Evolutionary conservation across 768 basidiomycete genomes (phyloP).

Genomic region (Lactarius indigo): DNA sequence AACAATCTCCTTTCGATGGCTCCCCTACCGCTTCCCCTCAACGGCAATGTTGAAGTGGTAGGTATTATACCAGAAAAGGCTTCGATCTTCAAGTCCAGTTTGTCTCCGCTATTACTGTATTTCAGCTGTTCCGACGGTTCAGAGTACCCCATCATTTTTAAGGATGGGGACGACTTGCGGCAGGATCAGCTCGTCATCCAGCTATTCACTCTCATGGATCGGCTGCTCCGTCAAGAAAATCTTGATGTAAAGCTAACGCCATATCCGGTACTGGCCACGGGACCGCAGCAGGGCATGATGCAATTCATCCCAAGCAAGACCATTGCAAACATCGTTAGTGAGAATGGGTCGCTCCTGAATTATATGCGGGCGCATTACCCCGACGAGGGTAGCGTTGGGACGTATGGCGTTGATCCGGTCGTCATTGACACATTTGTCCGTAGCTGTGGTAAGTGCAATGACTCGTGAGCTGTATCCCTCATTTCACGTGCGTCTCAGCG

Average conservation of each 20-base stretch:
- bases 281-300: conserved; percentile 88
- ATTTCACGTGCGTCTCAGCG: conserved; percentile 47
- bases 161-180: conserved; percentile 97
- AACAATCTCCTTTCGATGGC: conserved; percentile 76
- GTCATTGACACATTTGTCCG: conserved; percentile 96
- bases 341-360: conserved; percentile 82
- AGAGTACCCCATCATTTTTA: conserved; percentile 95
- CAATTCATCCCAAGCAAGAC: conserved; percentile 97
- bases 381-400: conserved; percentile 92
- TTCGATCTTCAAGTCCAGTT: conserved; percentile 95
- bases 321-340: conserved; percentile 90
- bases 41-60: conserved; percentile 78
- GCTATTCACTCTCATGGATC: conserved; percentile 98
- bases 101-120: conserved; percentile 86
- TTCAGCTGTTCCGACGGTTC: conserved; percentile 82
- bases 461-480: neutral
- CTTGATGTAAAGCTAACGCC: conserved; percentile 88
- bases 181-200: conserved; percentile 99
- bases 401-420: conserved; percentile 89
- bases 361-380: conserved; percentile 85
- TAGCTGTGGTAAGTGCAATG: conserved; percentile 80
- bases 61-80: conserved; percentile 92
- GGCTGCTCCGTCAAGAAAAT: conserved; percentile 89
- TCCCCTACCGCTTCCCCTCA: conserved; percentile 83
- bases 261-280: conserved; percentile 92